Percentiles rank a stretch among this genome's conserved stretches.
phyloP scores from a whole-genome alignment of 2,329 filamentous ascomycete genomes.

The Sporothrix phasma region DNA sequence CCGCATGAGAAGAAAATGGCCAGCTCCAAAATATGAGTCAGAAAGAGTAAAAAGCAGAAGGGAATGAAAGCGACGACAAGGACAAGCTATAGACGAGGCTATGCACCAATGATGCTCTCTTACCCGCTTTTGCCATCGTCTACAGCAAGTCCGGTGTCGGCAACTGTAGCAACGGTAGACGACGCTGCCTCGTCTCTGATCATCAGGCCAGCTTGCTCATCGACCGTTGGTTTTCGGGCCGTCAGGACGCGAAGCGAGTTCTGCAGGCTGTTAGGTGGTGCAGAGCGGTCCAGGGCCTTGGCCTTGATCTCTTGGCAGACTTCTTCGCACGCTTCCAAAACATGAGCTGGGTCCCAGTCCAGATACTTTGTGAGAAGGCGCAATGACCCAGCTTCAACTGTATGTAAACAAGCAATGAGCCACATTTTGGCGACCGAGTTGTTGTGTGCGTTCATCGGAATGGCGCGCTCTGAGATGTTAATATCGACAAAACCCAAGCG shows the following conservation, averaged over 20 bases:
- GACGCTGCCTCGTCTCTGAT: neutral
- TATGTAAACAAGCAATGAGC: conserved; percentile 33
- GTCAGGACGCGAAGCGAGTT: conserved; percentile 40
- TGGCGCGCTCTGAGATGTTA: conserved; percentile 32
- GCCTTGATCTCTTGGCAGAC: conserved; percentile 39
- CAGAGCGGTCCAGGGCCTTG: conserved; percentile 36
- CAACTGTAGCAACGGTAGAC: neutral
- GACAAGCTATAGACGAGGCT: neutral
- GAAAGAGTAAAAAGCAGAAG: neutral
- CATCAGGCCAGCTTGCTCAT: conserved; percentile 8
- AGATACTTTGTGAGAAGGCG: conserved; percentile 43
- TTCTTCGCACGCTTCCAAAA: conserved; percentile 36
- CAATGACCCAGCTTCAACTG: conserved; percentile 35
- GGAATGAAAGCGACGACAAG: neutral
- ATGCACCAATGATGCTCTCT: conserved; percentile 16
- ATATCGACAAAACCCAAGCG: conserved; percentile 37
- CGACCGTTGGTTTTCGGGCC: conserved; percentile 38
- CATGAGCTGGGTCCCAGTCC: conserved; percentile 41
- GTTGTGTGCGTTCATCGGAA: conserved; percentile 36
- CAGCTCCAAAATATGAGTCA: neutral
- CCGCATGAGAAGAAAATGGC: neutral
- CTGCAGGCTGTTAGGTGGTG: conserved; percentile 29
- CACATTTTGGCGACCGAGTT: conserved; percentile 36
- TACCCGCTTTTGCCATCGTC: conserved; percentile 8
- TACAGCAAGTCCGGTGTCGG: neutral